Evolutionary conservation across 192 early-diverging fungal genomes (phyloP), one percentile per base, ranked within the genome.

Genomic region (Coemansia sp.): DNA sequence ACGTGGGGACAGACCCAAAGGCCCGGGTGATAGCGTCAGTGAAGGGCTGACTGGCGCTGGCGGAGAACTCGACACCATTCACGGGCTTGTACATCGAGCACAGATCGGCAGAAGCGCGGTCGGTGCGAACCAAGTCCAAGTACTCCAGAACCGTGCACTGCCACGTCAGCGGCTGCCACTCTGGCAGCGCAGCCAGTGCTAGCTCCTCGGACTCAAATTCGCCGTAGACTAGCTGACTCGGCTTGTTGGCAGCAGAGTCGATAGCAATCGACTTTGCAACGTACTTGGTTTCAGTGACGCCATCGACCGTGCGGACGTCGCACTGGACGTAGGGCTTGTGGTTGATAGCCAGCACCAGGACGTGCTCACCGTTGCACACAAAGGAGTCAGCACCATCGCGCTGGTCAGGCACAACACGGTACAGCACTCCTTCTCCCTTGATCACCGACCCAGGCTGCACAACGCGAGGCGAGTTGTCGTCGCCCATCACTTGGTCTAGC

Each of bases 321-420:
- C 50, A 52, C 3, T 44, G 47, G 9, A 84, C 68, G 35, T 33
- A 66, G 13, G 75, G 62, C 16, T 40, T 65, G 50, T 72, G 53
- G 32, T 52, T 14, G 40, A 82, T 70, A 11, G 60, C 60, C 71
- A 87, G 72, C 39, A 87, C 84, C 19, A 87, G 70, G 26, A 87
- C 73, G 55, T 87, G 86, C 33, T 76, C 84, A 43, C 73, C 81
- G 52, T 87, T 87, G 72, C 86, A 87, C 43, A 78, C 84, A 66
- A 87, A 87, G 14, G 75, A 52, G 6, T 84, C 73, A 40, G 78
- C 75, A 1, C 70, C 75, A 28, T 39, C 53, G 38, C 39, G 28
- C 28, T 30, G n/a, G 1, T 37, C 66, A 1, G 86, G 84, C 21
- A 69, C 59, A 33, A 87, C 62, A 57, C 85, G 84, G 63, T 81